phyloP scores from a whole-genome alignment of 805 yeast species.

The Candida railenensis region DNA sequence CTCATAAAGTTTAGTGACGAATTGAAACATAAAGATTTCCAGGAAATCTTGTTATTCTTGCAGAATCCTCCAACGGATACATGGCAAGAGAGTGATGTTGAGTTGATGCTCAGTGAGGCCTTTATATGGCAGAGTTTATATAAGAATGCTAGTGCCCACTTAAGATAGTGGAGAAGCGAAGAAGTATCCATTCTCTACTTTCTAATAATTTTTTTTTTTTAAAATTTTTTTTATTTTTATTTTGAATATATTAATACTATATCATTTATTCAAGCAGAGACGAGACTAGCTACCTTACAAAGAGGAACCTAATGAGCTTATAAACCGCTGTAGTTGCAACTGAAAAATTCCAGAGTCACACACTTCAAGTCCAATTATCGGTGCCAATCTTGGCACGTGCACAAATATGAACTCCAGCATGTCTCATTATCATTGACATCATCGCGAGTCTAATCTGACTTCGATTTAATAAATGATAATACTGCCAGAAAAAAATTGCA shows the following conservation, averaged over 20 bases:
- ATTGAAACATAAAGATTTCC: slow-evolving; percentile 84
- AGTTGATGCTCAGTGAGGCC: slow-evolving; percentile 90
- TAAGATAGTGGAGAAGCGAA: slow-evolving; percentile 46
- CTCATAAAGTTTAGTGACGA: slow-evolving; percentile 82
- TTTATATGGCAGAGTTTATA: slow-evolving; percentile 94
- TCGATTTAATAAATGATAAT: background rate
- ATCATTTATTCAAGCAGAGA: too few relatives aligned
- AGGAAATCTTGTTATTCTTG: slow-evolving; percentile 86
- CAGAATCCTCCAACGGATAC: slow-evolving; percentile 84
- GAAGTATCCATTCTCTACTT: too few relatives aligned
- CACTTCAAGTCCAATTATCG: too few relatives aligned
- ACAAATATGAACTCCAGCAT: background rate
- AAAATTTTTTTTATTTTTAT: too few relatives aligned
- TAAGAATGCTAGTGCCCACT: slow-evolving; percentile 86
- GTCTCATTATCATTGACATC: background rate
- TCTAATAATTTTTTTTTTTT: background rate
- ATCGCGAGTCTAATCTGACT: slow-evolving; percentile 3
- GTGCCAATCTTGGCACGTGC: slow-evolving; percentile 1
- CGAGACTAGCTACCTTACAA: too few relatives aligned
- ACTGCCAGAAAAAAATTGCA: background rate
- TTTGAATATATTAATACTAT: too few relatives aligned
- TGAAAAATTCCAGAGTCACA: background rate
- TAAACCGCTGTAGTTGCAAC: too few relatives aligned
- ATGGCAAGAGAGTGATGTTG: slow-evolving; percentile 90
- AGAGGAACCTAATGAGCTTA: too few relatives aligned